Base-by-base conservation (phyloP, 108 stramenopile genomes). In the Cyclotella distinguenda region DNA sequence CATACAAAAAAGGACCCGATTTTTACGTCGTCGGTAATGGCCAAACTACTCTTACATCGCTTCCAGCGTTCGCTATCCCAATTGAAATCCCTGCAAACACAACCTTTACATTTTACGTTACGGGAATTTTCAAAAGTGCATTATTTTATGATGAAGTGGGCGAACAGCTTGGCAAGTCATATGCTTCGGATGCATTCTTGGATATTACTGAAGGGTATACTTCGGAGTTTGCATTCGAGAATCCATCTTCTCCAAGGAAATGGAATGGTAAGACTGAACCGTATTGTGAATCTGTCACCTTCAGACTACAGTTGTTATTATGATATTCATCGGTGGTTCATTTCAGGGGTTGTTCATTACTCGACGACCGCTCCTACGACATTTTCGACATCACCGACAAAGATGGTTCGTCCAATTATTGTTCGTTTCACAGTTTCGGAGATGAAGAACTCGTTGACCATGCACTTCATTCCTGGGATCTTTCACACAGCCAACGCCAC, bases 71-170 rank as follows among this genome's bases (percentile, higher is more conserved):
- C 15, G 8, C 40, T 35, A 54, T 44, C 38, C 60, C 70, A 38
- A 61, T 71, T 12, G 50, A 52, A 38, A 59, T 71, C 22, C 70
- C 70, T 10, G 70, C 60, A 3, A 45, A 34, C 16, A 9, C 60
- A 23, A 71, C 60, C 13, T 60, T 55, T 53, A 62, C 70, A 10
- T 69, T 71, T 62, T 71, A 70, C 47, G 49, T 70, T 4, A 66
- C 65, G 5, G 30, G 49, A 27, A 49, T 27, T 22, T n/a, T 10
- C 1, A 40, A 44, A 8, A 45, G 42, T 1, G 42, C 9, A 12
- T 11, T 13, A 1, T 28, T 71, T 31, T 62, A 55, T 43, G 61
- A 48, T 22, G 38, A 38, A n/a, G 15, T 36, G 6, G 48, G 58
- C 0, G 21, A 11, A 21, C 23, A 8, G 25, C 28, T 45, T 51